Conservation (phyloP, 352 stramenopile genomes). For the Aphanomyces invadans region DNA sequence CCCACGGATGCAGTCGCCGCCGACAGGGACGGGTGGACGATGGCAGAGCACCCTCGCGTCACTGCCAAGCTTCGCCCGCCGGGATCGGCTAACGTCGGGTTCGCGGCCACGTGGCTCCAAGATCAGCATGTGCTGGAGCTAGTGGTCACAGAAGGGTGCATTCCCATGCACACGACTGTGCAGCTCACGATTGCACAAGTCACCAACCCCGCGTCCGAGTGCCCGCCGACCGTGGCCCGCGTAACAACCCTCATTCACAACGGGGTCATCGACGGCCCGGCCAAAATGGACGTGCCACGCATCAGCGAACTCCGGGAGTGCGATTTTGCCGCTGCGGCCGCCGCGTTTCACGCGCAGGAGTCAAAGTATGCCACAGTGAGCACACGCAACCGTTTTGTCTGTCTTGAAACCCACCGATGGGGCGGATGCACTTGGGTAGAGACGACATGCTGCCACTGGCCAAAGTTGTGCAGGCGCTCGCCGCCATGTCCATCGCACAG, state of each 20-base stretch:
- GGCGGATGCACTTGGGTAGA: too few relatives aligned
- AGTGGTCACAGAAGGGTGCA: slow-evolving; percentile 27
- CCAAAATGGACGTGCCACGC: slow-evolving; percentile 41
- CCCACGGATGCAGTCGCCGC: not conserved
- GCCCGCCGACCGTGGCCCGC: slow-evolving; percentile 24
- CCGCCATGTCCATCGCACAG: not conserved
- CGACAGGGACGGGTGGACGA: slow-evolving; percentile 40
- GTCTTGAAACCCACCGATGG: too few relatives aligned
- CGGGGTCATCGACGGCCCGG: slow-evolving; percentile 55
- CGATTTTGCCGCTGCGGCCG: slow-evolving; percentile 42
- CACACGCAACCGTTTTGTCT: not conserved
- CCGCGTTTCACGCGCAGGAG: slow-evolving; percentile 29
- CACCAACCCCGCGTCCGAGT: slow-evolving; percentile 34
- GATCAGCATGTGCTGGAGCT: slow-evolving; percentile 55
- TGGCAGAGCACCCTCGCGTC: slow-evolving; percentile 40
- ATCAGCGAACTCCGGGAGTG: slow-evolving; percentile 56
- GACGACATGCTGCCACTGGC: slow-evolving; percentile 3
- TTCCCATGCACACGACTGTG: slow-evolving; percentile 33
- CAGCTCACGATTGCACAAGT: slow-evolving; percentile 40
- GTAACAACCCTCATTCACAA: slow-evolving; percentile 45
- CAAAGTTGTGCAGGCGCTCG: not conserved
- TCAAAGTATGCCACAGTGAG: not conserved
- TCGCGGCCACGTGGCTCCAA: slow-evolving; percentile 36
- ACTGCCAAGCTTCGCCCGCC: slow-evolving; percentile 30
- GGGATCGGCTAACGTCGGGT: slow-evolving; percentile 29